Evolutionary conservation across 257 asterid species (phyloP).

Genomic region (Echites panduratus): DNA sequence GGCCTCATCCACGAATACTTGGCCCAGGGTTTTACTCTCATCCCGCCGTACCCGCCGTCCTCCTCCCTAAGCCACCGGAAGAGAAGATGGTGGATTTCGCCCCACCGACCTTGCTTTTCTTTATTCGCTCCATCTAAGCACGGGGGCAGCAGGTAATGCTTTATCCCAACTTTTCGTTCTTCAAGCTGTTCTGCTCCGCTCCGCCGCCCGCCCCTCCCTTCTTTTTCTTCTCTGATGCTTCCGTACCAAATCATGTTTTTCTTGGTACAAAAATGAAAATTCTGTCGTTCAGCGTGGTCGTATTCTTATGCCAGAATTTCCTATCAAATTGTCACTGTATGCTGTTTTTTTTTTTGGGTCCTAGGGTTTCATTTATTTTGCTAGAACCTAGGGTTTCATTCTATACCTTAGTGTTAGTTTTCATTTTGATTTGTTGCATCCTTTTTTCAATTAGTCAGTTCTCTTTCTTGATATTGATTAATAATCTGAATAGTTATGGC

Average conservation of each 20-base stretch:
- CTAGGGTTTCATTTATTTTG: background rate
- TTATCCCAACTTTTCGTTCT: background rate
- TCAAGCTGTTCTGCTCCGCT: background rate
- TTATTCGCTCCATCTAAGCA: background rate
- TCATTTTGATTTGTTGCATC: background rate
- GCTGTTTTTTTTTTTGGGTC: background rate
- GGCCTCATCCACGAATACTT: too few relatives aligned
- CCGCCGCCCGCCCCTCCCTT: too few relatives aligned
- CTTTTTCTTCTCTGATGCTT: background rate
- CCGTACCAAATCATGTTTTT: background rate
- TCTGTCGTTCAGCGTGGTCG: background rate
- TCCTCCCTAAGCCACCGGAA: background rate
- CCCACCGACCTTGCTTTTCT: background rate
- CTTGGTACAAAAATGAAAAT: background rate
- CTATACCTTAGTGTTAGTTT: background rate
- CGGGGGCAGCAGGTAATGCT: background rate
- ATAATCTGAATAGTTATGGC: background rate
- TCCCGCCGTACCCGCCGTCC: background rate
- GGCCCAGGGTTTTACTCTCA: background rate
- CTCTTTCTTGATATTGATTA: background rate
- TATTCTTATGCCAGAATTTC: background rate
- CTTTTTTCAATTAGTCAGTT: background rate
- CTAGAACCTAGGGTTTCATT: constrained; percentile 1
- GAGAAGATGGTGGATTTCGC: background rate
- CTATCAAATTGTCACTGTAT: background rate